Percentiles rank a stretch among this genome's conserved stretches.
phyloP scores from a whole-genome alignment of 169 alveolate genomes.

The Plasmodium falciparum region DNA sequence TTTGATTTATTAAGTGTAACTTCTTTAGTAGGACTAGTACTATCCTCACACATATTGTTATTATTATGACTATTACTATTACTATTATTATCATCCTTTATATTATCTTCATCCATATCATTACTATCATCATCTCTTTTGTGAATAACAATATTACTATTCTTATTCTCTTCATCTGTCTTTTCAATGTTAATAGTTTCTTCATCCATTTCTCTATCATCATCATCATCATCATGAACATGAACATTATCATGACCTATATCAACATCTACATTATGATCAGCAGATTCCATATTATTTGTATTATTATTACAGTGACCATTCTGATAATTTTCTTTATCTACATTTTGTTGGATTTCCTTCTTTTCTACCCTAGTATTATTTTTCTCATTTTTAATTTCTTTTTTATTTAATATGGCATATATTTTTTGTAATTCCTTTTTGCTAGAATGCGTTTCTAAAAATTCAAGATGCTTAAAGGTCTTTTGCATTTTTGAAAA shows the following conservation, averaged over 20 bases:
- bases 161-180: constrained; percentile 45
- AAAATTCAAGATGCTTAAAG: constrained; percentile 57
- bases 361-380: not conserved
- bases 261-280: too few species aligned
- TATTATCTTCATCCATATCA: not conserved
- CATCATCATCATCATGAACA: constrained; percentile 51
- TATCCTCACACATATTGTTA: constrained; percentile 47
- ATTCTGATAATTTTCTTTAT: not conserved
- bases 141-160: constrained; percentile 23
- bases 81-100: too few species aligned
- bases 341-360: not conserved
- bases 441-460: constrained; percentile 38
- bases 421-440: constrained; percentile 24
- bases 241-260: constrained; percentile 24
- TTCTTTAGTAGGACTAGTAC: not conserved
- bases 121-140: constrained; percentile 28
- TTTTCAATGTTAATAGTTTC: constrained; percentile 72
- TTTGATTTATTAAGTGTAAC: constrained; percentile 31
- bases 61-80: constrained; percentile 1
- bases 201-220: constrained; percentile 55
- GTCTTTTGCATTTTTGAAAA: constrained; percentile 68
- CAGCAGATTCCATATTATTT: not conserved
- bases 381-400: not conserved
- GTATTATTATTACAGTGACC: not conserved
- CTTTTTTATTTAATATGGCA: constrained; percentile 22